Percentiles rank a stretch among this genome's conserved stretches.
These are phyloP conservation scores for Rhinocladiella similis DNA, from an alignment of 2,329 filamentous ascomycete species.

Conservation along the genomic window DNA sequence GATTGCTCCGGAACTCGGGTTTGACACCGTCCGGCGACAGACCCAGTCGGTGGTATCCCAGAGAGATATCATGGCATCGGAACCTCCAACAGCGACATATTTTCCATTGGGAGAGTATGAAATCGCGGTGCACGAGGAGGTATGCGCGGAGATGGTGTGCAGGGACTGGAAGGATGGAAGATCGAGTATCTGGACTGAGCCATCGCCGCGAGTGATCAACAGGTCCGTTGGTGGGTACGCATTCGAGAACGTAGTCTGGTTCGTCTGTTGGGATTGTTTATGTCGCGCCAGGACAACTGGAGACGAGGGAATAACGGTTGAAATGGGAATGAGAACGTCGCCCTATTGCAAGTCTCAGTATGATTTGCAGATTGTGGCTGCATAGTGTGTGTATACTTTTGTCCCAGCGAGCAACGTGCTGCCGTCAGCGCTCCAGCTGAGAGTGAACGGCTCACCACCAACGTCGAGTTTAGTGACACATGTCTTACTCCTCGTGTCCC, in stretches of 20 bases:
- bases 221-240: conserved; percentile 44
- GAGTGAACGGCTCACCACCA: conserved; percentile 51
- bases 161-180: conserved; percentile 47
- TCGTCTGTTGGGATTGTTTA: conserved; percentile 49
- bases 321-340: conserved; percentile 49
- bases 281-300: conserved; percentile 42
- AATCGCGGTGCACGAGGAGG: conserved; percentile 49
- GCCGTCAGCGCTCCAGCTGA: conserved; percentile 51
- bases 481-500: conserved; percentile 51
- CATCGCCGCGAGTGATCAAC: conserved; percentile 56
- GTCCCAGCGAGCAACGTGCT: conserved; percentile 47
- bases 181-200: conserved; percentile 48
- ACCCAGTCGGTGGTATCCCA: conserved; percentile 55
- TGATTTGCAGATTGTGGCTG: not conserved
- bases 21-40: conserved; percentile 49
- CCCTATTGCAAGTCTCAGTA: conserved; percentile 36
- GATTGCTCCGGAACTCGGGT: conserved; percentile 45
- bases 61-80: conserved; percentile 51
- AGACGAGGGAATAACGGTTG: conserved; percentile 41
- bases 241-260: conserved; percentile 50
- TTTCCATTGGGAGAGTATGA: conserved; percentile 48
- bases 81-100: conserved; percentile 50
- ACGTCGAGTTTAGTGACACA: conserved; percentile 49
- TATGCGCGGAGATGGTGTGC: conserved; percentile 50
- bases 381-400: conserved; percentile 39